phyloP scores from a whole-genome alignment of 768 basidiomycete genomes.

The Hemileccinum rubropunctum region DNA sequence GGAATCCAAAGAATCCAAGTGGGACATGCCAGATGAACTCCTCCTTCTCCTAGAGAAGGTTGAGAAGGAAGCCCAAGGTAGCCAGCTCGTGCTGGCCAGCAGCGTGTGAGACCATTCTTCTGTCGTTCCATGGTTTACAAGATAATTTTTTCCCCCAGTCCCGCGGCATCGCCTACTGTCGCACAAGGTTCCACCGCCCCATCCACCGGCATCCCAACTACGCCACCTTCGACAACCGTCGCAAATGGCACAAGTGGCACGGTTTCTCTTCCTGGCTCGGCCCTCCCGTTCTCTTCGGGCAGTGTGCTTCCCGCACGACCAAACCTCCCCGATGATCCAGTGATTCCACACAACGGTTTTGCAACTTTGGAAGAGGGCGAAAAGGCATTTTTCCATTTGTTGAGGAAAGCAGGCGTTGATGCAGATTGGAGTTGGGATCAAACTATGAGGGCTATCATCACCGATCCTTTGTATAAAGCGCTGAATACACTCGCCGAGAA shows the following conservation, averaged over 20 bases:
- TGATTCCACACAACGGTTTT: conserved; percentile 90
- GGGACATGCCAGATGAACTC: conserved; percentile 97
- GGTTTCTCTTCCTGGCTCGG: conserved; percentile 50
- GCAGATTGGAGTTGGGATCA: conserved; percentile 97
- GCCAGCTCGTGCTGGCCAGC: conserved; percentile 35
- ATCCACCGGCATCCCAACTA: conserved; percentile 44
- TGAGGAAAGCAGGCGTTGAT: conserved; percentile 88
- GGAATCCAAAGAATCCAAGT: conserved; percentile 90
- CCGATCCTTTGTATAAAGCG: conserved; percentile 95
- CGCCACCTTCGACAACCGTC: conserved; percentile 39
- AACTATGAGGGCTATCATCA: conserved; percentile 97
- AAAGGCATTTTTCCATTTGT: conserved; percentile 87
- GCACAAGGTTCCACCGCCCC: conserved; percentile 37
- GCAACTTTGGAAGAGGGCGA: conserved; percentile 85
- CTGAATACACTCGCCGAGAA: conserved; percentile 92
- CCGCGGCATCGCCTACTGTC: conserved; percentile 41
- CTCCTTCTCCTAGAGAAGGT: conserved; percentile 80
- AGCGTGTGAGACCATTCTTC: conserved; percentile 20
- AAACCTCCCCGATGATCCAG: conserved; percentile 80
- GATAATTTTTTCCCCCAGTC: conserved; percentile 15
- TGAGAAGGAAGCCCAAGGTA: conserved; percentile 62
- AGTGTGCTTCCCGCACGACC: conserved; percentile 70
- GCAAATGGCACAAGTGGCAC: conserved; percentile 46
- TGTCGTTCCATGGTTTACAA: not conserved
- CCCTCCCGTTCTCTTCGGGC: conserved; percentile 58